Percentiles rank a stretch among this genome's conserved stretches.
Conservation (phyloP, 2,329 filamentous ascomycete genomes). For the Aspergillus neotritici region DNA sequence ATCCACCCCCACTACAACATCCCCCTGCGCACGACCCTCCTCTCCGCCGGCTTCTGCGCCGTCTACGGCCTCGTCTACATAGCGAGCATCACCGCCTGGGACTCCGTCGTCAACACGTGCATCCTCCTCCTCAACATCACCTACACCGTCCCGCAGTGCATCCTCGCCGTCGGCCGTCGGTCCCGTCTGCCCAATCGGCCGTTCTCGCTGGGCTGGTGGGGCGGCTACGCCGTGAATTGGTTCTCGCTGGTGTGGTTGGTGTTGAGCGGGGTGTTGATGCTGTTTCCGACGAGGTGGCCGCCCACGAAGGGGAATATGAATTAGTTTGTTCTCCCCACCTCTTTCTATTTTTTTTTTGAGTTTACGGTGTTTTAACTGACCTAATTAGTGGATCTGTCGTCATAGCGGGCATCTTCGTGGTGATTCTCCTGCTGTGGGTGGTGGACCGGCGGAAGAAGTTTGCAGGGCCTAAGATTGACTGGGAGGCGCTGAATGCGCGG, state of each 20-base stretch:
- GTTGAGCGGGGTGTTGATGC: conserved; percentile 3
- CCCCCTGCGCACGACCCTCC: conserved; percentile 24
- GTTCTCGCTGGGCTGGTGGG: conserved; percentile 2
- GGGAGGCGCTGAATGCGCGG: conserved; percentile 7
- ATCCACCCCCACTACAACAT: conserved; percentile 5
- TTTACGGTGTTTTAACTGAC: background rate
- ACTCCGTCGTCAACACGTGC: conserved; percentile 34
- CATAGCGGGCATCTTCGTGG: conserved; percentile 7
- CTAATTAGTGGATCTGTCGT: conserved; percentile 4
- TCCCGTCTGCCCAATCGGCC: conserved; percentile 13
- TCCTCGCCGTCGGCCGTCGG: conserved; percentile 36
- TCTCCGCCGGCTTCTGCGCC: conserved; percentile 20
- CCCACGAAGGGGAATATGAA: conserved; percentile 4
- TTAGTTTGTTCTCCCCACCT: conserved; percentile 2
- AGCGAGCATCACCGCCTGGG: conserved; percentile 33
- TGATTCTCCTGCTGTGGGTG: conserved; percentile 8
- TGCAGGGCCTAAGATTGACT: conserved; percentile 9
- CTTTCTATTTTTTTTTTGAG: background rate
- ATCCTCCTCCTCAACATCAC: conserved; percentile 32
- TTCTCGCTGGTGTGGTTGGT: conserved; percentile 4
- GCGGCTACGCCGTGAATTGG: conserved; percentile 3
- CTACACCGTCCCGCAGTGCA: conserved; percentile 41
- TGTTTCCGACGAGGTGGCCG: background rate
- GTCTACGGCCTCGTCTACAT: conserved; percentile 31
- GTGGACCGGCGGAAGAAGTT: conserved; percentile 10